These are phyloP conservation scores for Sugiyamaella sp. DNA, from an alignment of 1,139 yeast genomes.

Conservation along the genomic window DNA sequence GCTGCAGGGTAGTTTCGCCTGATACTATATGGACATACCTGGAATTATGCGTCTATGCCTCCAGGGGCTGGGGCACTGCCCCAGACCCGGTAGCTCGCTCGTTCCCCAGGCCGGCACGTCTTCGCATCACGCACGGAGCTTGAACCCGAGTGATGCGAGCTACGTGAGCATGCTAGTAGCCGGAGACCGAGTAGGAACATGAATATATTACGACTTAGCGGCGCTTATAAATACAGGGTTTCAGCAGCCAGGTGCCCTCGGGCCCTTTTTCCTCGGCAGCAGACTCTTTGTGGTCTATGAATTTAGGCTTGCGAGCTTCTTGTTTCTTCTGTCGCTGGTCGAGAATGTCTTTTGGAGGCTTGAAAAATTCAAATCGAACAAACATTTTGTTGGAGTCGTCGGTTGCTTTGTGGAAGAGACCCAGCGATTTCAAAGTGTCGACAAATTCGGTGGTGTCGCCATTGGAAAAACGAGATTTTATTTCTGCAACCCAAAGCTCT, in stretches of 20 bases:
- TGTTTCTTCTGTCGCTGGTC: constrained; percentile 66
- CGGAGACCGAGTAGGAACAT: background rate
- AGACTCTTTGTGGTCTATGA: constrained; percentile 67
- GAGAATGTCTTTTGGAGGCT: constrained; percentile 73
- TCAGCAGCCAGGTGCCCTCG: constrained; percentile 86
- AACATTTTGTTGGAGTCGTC: constrained; percentile 93
- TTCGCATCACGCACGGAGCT: too few relatives aligned
- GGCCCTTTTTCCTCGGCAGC: constrained; percentile 58
- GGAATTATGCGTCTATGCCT: too few relatives aligned
- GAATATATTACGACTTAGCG: constrained; percentile 48
- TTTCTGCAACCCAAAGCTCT: constrained; percentile 96
- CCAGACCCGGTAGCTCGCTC: background rate
- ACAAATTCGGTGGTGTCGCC: constrained; percentile 66
- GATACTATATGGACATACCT: too few relatives aligned
- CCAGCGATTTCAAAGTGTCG: constrained; percentile 70
- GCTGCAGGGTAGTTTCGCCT: too few relatives aligned
- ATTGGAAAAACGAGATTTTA: constrained; percentile 85
- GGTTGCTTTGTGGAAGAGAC: constrained; percentile 85
- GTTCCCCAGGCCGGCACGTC: background rate
- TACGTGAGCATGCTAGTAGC: background rate
- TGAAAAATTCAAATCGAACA: constrained; percentile 89
- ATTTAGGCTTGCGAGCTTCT: constrained; percentile 59
- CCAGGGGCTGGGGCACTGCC: background rate
- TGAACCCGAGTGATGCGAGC: background rate
- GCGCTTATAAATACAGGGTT: constrained; percentile 95